phyloP scores from a whole-genome alignment of 192 early-diverging fungal genomes.

The Thamnidium elegans region DNA sequence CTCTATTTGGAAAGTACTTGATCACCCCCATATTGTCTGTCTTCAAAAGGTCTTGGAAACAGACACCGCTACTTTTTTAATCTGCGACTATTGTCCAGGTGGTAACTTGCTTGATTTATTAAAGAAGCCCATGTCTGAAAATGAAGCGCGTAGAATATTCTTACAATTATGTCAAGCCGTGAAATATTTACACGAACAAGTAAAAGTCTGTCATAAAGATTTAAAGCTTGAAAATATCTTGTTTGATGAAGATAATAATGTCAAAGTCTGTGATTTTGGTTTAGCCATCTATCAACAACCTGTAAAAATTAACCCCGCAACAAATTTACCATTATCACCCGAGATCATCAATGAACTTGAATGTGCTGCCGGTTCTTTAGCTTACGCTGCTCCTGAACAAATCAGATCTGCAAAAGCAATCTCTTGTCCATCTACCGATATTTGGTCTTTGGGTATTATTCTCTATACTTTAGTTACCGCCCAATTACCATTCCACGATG shows the following conservation, averaged over 20 bases:
- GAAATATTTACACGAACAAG: slow-evolving; percentile 72
- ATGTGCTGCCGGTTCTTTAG: slow-evolving; percentile 58
- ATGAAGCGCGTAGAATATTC: slow-evolving; percentile 57
- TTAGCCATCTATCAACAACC: slow-evolving; percentile 55
- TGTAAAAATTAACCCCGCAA: slow-evolving; percentile 28
- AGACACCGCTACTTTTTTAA: slow-evolving; percentile 65
- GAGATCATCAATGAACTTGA: slow-evolving; percentile 18
- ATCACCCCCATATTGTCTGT: slow-evolving; percentile 66
- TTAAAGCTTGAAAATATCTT: slow-evolving; percentile 93
- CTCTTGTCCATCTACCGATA: slow-evolving; percentile 55
- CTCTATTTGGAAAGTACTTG: slow-evolving; percentile 60
- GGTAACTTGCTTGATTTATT: slow-evolving; percentile 66
- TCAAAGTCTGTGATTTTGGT: slow-evolving; percentile 91
- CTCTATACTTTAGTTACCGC: slow-evolving; percentile 69
- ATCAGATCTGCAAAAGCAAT: slow-evolving; percentile 43
- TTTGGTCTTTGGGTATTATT: slow-evolving; percentile 78
- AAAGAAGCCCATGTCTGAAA: slow-evolving; percentile 48
- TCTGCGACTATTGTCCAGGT: slow-evolving; percentile 63
- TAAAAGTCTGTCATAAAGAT: slow-evolving; percentile 73
- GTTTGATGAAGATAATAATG: slow-evolving; percentile 55
- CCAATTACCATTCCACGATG: slow-evolving; percentile 72
- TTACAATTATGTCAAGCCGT: slow-evolving; percentile 72
- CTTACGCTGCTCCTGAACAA: slow-evolving; percentile 74
- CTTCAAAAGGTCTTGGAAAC: slow-evolving; percentile 67
- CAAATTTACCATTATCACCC: not conserved